Percentiles rank a stretch among this genome's conserved stretches.
Evolutionary conservation across 2,329 filamentous ascomycete species (phyloP).

Genomic region (Aspergillus pseudotamarii): DNA sequence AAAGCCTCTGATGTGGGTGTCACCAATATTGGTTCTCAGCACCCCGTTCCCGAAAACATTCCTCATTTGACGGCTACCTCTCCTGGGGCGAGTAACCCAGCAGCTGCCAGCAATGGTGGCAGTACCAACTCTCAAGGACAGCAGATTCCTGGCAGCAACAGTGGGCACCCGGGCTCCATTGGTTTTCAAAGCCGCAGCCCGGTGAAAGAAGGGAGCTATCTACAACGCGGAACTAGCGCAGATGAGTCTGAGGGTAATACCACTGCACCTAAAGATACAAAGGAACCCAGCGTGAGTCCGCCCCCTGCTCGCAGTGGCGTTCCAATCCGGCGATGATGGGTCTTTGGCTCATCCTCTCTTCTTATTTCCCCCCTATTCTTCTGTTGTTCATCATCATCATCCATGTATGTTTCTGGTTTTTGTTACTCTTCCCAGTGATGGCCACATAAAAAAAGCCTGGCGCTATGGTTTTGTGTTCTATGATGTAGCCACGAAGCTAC

Average conservation of each 20-base stretch:
- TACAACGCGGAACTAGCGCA: conserved; percentile 79
- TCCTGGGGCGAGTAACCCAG: conserved; percentile 41
- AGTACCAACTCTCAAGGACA: conserved; percentile 38
- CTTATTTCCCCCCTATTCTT: conserved; percentile 13
- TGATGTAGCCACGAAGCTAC: conserved; percentile 12
- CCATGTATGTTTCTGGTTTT: conserved; percentile 2
- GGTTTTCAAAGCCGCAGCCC: conserved; percentile 70
- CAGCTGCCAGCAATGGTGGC: conserved; percentile 34
- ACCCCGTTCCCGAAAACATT: conserved; percentile 93
- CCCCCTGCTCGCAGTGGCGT: conserved; percentile 56
- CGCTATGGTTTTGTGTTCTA: conserved; percentile 32
- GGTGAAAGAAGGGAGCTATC: conserved; percentile 85
- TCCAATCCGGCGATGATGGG: conserved; percentile 63
- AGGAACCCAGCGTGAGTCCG: conserved; percentile 48
- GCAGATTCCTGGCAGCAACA: conserved; percentile 47
- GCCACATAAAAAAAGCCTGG: conserved; percentile 37
- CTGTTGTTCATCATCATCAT: neutral
- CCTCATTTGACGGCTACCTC: conserved; percentile 78
- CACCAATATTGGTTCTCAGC: conserved; percentile 89
- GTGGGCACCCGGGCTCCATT: conserved; percentile 41
- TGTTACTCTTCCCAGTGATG: conserved; percentile 17
- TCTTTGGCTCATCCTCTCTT: conserved; percentile 4
- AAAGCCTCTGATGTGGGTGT: conserved; percentile 94
- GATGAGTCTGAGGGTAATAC: conserved; percentile 43
- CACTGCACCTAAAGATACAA: conserved; percentile 47